phyloP scores from a whole-genome alignment of 805 yeast species.

The Yarrowia sp. region DNA sequence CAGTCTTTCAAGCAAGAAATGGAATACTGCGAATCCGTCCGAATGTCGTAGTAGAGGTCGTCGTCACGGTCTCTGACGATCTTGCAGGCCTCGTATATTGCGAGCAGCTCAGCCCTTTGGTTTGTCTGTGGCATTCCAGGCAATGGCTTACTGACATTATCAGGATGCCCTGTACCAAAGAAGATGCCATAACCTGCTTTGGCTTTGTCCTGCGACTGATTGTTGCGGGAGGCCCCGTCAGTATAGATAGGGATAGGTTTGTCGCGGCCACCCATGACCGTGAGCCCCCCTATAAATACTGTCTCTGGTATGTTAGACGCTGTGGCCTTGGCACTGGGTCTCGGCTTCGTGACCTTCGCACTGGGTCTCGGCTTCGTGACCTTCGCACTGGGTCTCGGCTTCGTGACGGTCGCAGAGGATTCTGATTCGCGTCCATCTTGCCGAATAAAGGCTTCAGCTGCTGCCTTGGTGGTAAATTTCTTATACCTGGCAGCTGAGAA shows the following conservation, averaged over 20 bases:
- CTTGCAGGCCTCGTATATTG: neutral
- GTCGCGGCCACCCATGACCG: neutral
- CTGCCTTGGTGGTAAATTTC: neutral
- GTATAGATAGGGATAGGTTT: neutral
- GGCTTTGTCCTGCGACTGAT: neutral
- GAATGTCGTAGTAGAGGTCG: neutral
- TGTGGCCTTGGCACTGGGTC: no score
- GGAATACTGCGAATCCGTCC: conserved; percentile 2
- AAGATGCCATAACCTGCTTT: conserved; percentile 5
- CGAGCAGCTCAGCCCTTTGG: conserved; percentile 4
- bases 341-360: neutral
- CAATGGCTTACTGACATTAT: conserved; percentile 9
- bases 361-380: neutral
- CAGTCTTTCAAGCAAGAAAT: neutral
- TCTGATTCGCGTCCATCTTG: no score
- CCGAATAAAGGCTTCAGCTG: neutral
- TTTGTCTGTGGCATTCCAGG: neutral
- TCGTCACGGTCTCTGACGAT: neutral
- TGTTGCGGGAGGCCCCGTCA: conserved; percentile 21
- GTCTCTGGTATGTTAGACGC: no score
- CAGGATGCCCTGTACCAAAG: neutral
- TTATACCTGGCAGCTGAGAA: neutral
- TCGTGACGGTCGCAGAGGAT: no score
- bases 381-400: no score
- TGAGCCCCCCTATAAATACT: no score